phyloP scores from a whole-genome alignment of 2,329 filamentous ascomycete genomes.

The Lachnellula hyalina region DNA sequence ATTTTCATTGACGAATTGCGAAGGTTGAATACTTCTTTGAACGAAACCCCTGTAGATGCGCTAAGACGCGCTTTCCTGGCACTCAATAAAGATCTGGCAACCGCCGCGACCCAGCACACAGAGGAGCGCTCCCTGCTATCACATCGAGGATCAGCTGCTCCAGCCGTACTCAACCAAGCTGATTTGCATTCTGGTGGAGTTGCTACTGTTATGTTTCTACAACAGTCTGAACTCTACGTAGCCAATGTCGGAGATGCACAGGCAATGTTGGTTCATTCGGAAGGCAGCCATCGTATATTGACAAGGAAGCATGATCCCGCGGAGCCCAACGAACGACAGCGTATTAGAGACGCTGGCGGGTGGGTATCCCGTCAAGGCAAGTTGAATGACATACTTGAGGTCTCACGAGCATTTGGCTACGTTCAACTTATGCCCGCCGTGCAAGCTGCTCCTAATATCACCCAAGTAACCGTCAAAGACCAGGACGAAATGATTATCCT shows the following conservation, averaged over 20 bases:
- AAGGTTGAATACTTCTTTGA: conserved; percentile 56
- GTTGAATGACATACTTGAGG: conserved; percentile 83
- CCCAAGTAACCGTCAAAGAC: conserved; percentile 72
- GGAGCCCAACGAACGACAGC: conserved; percentile 73
- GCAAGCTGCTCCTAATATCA: conserved; percentile 82
- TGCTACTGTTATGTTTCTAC: conserved; percentile 85
- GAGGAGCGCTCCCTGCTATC: conserved; percentile 64
- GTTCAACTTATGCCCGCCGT: conserved; percentile 88
- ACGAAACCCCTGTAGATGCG: conserved; percentile 77
- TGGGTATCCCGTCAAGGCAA: conserved; percentile 94
- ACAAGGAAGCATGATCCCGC: conserved; percentile 93
- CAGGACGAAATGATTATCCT: conserved; percentile 91
- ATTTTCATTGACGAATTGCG: conserved; percentile 81
- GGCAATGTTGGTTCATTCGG: conserved; percentile 88
- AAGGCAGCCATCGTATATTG: conserved; percentile 75
- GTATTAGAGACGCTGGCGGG: conserved; percentile 89
- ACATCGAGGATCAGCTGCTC: conserved; percentile 66
- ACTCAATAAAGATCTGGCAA: conserved; percentile 91
- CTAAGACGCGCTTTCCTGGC: conserved; percentile 79
- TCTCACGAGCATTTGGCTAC: conserved; percentile 93
- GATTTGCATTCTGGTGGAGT: conserved; percentile 88
- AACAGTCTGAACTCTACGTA: conserved; percentile 84
- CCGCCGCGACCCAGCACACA: conserved; percentile 71
- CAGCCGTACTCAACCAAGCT: conserved; percentile 78
- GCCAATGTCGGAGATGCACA: conserved; percentile 95